Evolutionary conservation across 371 early-diverging fungal genomes (phyloP).

Genomic region (Mortierella sp.): DNA sequence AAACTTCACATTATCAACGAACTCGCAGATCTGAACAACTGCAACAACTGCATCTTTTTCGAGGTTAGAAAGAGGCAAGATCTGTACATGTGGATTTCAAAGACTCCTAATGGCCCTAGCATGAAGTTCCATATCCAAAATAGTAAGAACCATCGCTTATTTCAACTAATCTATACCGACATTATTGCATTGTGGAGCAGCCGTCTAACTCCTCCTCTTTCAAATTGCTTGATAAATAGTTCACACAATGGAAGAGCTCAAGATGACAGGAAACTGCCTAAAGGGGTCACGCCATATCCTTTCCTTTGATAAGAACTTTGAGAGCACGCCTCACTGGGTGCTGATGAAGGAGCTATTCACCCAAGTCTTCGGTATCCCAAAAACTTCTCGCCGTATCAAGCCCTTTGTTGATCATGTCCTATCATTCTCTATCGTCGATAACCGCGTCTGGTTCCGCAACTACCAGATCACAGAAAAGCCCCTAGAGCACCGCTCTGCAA

Average conservation of each 20-base stretch:
- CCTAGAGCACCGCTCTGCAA: conserved; percentile 58
- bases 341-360: conserved; percentile 92
- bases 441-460: conserved; percentile 96
- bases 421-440: conserved; percentile 90
- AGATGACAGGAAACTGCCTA: conserved; percentile 97
- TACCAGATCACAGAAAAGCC: conserved; percentile 83
- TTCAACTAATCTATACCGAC: neutral
- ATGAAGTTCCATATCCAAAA: conserved; percentile 96
- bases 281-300: conserved; percentile 96
- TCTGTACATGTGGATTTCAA: conserved; percentile 95
- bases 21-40: conserved; percentile 95
- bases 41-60: conserved; percentile 97
- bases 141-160: conserved; percentile 61
- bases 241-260: conserved; percentile 98
- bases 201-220: neutral
- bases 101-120: conserved; percentile 96
- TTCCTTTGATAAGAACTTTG: conserved; percentile 94
- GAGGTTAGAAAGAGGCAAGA: conserved; percentile 94
- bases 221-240: conserved; percentile 60
- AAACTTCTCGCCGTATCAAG: conserved; percentile 89
- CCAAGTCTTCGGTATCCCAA: conserved; percentile 92
- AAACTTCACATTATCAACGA: conserved; percentile 93
- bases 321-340: conserved; percentile 82
- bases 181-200: neutral
- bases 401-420: conserved; percentile 97